These are phyloP conservation scores for Turnera subulata DNA, from an alignment of 345 rosid species.

Conservation along the genomic window DNA sequence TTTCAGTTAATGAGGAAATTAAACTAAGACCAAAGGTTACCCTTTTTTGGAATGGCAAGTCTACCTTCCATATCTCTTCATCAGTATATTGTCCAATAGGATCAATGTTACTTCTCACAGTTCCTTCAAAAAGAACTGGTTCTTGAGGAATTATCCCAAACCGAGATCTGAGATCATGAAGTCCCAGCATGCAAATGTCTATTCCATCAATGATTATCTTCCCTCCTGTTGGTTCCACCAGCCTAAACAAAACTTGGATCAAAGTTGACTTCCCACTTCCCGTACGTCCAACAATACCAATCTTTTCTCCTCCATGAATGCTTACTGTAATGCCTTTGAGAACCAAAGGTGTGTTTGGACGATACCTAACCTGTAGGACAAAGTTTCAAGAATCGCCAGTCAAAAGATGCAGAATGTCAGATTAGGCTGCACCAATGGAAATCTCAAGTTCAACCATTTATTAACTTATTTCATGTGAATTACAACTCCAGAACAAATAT, in stretches of 20 bases:
- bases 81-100: constrained; percentile 74
- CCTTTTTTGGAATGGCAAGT: neutral
- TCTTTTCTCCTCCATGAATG: constrained; percentile 82
- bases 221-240: constrained; percentile 88
- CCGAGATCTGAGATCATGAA: constrained; percentile 89
- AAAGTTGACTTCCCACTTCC: constrained; percentile 96
- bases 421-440: neutral
- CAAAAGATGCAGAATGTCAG: neutral
- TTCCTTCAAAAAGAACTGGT: constrained; percentile 94
- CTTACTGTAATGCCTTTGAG: constrained; percentile 74
- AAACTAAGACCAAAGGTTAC: neutral
- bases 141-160: constrained; percentile 97
- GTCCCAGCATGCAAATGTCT: constrained; percentile 62
- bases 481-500: neutral
- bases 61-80: constrained; percentile 91
- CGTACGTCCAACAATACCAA: constrained; percentile 90
- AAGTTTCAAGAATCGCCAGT: constrained; percentile 1
- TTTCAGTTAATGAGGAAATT: neutral
- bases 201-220: constrained; percentile 78
- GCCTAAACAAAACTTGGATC: constrained; percentile 83
- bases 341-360: constrained; percentile 82
- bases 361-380: constrained; percentile 68
- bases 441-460: neutral
- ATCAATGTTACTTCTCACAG: constrained; percentile 88
- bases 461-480: neutral